Conservation (phyloP, 352 stramenopile genomes). For the Globisporangium yorkense region DNA sequence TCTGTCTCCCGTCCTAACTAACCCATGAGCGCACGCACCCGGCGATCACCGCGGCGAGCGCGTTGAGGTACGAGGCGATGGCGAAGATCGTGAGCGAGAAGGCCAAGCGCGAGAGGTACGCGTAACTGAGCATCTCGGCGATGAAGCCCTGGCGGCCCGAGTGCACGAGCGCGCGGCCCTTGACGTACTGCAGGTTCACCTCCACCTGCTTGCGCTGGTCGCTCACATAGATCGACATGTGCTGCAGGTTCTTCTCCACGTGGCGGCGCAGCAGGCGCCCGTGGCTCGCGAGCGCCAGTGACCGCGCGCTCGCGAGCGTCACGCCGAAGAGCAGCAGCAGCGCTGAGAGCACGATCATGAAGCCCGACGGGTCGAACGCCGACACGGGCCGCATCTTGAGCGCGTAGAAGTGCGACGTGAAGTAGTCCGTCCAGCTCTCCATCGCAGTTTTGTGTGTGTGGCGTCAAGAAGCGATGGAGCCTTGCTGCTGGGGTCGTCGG, state of each 20-base stretch:
- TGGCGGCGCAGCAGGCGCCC: conserved; percentile 41
- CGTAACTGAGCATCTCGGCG: conserved; percentile 83
- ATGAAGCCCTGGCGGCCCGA: conserved; percentile 78
- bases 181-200: conserved; percentile 65
- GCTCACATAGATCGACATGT: conserved; percentile 70
- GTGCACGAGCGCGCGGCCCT: conserved; percentile 23
- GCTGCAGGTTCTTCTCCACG: conserved; percentile 71
- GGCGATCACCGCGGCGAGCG: conserved; percentile 70
- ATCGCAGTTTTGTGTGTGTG: conserved; percentile 15
- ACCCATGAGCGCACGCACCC: conserved; percentile 22
- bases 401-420: conserved; percentile 82
- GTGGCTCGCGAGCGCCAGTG: conserved; percentile 27
- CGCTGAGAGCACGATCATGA: conserved; percentile 74
- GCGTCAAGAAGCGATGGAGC: no score
- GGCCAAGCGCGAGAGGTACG: conserved; percentile 75
- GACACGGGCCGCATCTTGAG: conserved; percentile 75
- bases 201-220: conserved; percentile 36
- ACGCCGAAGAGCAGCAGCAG: conserved; percentile 66
- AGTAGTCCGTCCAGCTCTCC: conserved; percentile 71
- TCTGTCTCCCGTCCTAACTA: no score
- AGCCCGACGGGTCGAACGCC: conserved; percentile 79
- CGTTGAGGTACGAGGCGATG: conserved; percentile 83
- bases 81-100: conserved; percentile 78
- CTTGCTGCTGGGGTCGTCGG: no score
- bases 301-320: conserved; percentile 40